These are phyloP conservation scores for Ampelocalamus luodianensis DNA, from an alignment of 176 grass and related monocot species.

Conservation along the genomic window DNA sequence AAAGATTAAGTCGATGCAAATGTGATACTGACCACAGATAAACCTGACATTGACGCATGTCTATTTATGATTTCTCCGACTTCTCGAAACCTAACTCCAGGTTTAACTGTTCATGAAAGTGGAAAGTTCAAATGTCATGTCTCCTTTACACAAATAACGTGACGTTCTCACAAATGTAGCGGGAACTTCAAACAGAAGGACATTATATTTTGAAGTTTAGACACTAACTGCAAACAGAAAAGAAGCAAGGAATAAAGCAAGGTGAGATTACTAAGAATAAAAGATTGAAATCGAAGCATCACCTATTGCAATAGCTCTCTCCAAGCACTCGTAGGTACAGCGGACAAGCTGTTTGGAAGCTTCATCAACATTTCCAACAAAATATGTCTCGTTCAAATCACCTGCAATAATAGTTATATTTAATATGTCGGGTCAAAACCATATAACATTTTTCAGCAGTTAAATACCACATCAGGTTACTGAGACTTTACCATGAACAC, in stretches of 20 bases:
- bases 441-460: slow-evolving; percentile 10
- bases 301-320: slow-evolving; percentile 99
- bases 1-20: background rate
- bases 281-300: slow-evolving; percentile 23
- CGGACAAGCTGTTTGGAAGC: slow-evolving; percentile 90
- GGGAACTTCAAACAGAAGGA: slow-evolving; percentile 20
- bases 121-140: slow-evolving; percentile 32
- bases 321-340: slow-evolving; percentile 93
- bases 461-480: slow-evolving; percentile 31
- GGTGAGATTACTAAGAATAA: slow-evolving; percentile 14
- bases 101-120: slow-evolving; percentile 76
- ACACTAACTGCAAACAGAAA: slow-evolving; percentile 1
- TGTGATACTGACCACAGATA: slow-evolving; percentile 79
- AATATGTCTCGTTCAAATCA: slow-evolving; percentile 98
- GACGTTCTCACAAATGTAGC: slow-evolving; percentile 14
- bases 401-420: slow-evolving; percentile 50
- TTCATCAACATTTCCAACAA: slow-evolving; percentile 97
- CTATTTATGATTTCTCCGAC: slow-evolving; percentile 95
- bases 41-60: slow-evolving; percentile 85
- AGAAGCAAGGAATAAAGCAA: slow-evolving; percentile 29
- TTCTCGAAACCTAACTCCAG: slow-evolving; percentile 91
- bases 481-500: slow-evolving; percentile 82
- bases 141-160: background rate
- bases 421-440: slow-evolving; percentile 25
- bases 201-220: slow-evolving; percentile 3